Evolutionary conservation across 2,329 filamentous ascomycete species (phyloP).

Genomic region (Apiospora hydei): DNA sequence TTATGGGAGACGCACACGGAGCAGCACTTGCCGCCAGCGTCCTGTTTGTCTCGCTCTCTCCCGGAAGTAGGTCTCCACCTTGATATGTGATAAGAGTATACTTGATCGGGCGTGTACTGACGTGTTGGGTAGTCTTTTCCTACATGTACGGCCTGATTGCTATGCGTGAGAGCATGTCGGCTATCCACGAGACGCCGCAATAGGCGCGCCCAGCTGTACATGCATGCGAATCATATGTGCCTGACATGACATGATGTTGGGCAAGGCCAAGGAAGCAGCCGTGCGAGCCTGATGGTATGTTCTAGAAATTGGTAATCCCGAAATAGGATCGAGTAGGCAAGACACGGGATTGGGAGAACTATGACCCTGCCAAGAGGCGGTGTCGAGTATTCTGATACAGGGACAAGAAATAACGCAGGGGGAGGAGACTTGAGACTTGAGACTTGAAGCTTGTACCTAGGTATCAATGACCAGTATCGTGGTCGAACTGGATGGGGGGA

Average conservation of each 20-base stretch:
- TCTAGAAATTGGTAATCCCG: slow-evolving; percentile 13
- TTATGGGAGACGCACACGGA: slow-evolving; percentile 50
- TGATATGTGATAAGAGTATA: slow-evolving; percentile 14
- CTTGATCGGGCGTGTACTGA: slow-evolving; percentile 30
- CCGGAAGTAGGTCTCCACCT: slow-evolving; percentile 50
- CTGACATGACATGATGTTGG: slow-evolving; percentile 3
- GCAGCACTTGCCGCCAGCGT: slow-evolving; percentile 53
- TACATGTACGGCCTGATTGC: slow-evolving; percentile 57
- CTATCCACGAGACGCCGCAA: slow-evolving; percentile 27
- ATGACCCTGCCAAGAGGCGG: slow-evolving; percentile 12
- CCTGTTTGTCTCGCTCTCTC: slow-evolving; percentile 53
- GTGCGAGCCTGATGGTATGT: slow-evolving; percentile 16
- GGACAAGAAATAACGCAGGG: slow-evolving; percentile 9
- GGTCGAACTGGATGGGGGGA: neutral
- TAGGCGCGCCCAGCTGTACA: slow-evolving; percentile 7
- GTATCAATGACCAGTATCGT: slow-evolving; percentile 15
- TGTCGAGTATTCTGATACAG: slow-evolving; percentile 16
- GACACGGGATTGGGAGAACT: neutral
- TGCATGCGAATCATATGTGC: neutral
- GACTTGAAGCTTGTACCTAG: slow-evolving; percentile 18
- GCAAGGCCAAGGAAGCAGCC: neutral
- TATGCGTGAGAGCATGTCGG: slow-evolving; percentile 52
- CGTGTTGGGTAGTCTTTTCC: slow-evolving; percentile 49
- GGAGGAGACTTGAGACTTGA: neutral
- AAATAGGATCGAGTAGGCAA: slow-evolving; percentile 1